Conservation (phyloP, 805 yeast genomes). For the Zygosaccharomyces gambellarensis region DNA sequence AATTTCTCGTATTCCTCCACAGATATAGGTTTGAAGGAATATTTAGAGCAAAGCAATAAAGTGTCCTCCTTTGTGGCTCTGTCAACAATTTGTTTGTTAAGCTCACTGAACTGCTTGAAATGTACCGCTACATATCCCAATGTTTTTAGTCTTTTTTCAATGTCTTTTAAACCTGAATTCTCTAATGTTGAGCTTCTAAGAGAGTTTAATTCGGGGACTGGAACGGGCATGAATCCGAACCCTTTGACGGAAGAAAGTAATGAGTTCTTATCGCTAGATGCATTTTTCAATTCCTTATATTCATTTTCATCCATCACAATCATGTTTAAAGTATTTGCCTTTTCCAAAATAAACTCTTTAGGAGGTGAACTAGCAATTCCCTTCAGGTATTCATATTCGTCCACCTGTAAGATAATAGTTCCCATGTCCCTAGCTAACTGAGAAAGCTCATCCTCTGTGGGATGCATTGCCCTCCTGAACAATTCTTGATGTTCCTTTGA, state of each 20-base stretch:
- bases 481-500: constrained; percentile 14
- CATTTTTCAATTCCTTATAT: constrained; percentile 10
- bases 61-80: constrained; percentile 12
- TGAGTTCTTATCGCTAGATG: constrained; percentile 7
- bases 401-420: neutral
- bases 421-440: constrained; percentile 7
- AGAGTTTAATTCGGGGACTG: constrained; percentile 11
- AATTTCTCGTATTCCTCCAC: constrained; percentile 14
- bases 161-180: constrained; percentile 7
- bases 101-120: constrained; percentile 5
- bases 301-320: constrained; percentile 16
- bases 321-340: constrained; percentile 19
- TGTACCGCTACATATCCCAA: constrained; percentile 16
- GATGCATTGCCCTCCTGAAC: constrained; percentile 11
- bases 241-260: constrained; percentile 12
- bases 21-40: constrained; percentile 13
- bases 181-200: constrained; percentile 8
- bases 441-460: constrained; percentile 12
- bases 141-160: constrained; percentile 10
- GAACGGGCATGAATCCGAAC: constrained; percentile 17
- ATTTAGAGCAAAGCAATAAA: constrained; percentile 16
- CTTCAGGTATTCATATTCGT: constrained; percentile 25
- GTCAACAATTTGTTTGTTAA: constrained; percentile 9
- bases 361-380: constrained; percentile 23
- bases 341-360: constrained; percentile 14